Percentiles rank a stretch among this genome's conserved stretches.
phyloP scores from a whole-genome alignment of 345 rosid genomes.

The Pelargonium nanum region DNA sequence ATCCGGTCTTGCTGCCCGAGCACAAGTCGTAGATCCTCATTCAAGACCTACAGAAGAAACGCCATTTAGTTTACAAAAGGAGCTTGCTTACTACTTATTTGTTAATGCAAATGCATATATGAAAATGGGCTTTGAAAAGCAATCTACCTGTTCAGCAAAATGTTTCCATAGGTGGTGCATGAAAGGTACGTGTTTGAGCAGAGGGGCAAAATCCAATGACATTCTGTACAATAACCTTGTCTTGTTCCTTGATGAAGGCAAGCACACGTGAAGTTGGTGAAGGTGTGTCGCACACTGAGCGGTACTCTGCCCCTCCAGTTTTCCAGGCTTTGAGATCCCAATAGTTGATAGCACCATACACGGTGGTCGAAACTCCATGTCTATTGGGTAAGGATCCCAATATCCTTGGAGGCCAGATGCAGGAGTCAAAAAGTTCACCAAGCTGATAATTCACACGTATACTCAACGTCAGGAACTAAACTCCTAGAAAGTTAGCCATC shows the following conservation, averaged over 20 bases:
- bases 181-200: constrained; percentile 73
- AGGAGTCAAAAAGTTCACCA: constrained; percentile 87
- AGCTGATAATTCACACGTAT: constrained; percentile 36
- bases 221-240: constrained; percentile 80
- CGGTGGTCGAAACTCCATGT: constrained; percentile 96
- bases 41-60: constrained; percentile 52
- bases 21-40: constrained; percentile 82
- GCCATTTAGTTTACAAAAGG: no score
- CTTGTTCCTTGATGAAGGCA: constrained; percentile 78
- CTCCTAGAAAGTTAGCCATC: no score
- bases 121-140: neutral
- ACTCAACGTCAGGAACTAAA: no score
- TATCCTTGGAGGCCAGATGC: constrained; percentile 86
- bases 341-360: constrained; percentile 91
- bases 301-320: constrained; percentile 68
- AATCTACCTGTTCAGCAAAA: constrained; percentile 81
- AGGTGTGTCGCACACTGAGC: constrained; percentile 75
- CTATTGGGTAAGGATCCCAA: constrained; percentile 98
- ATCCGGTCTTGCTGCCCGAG: constrained; percentile 93
- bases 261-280: constrained; percentile 93
- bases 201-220: constrained; percentile 92
- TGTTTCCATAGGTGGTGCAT: constrained; percentile 82
- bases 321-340: constrained; percentile 95
- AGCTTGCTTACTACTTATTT: neutral
- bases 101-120: neutral